Conservation (phyloP, 305 asterid species). For the Fraxinus platypoda region DNA sequence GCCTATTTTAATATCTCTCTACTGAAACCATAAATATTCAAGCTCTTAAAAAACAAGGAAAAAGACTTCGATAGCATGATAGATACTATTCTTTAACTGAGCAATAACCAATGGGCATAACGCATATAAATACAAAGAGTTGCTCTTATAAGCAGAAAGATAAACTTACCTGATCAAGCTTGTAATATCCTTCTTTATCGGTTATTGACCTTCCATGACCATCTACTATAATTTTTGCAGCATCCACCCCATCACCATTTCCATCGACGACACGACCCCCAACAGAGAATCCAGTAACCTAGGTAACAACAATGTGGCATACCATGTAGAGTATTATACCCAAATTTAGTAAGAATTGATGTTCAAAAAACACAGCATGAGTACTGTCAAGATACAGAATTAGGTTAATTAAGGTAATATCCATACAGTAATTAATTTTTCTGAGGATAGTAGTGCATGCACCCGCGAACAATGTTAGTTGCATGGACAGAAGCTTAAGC, state of each 20-base stretch:
- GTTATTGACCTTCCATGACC: constrained; percentile 78
- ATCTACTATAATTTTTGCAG: constrained; percentile 70
- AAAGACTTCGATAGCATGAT: constrained; percentile 13
- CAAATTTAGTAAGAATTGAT: constrained; percentile 6
- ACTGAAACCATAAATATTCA: neutral
- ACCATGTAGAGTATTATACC: constrained; percentile 1
- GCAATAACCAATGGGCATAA: constrained; percentile 12
- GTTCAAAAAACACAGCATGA: neutral
- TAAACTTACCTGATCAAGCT: constrained; percentile 87
- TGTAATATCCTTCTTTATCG: constrained; percentile 83
- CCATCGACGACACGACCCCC: constrained; percentile 96
- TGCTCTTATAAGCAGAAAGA: constrained; percentile 15
- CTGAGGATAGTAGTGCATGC: neutral
- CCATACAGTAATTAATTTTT: neutral
- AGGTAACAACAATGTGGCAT: constrained; percentile 26
- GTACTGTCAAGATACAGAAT: constrained; percentile 17
- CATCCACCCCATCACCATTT: constrained; percentile 71
- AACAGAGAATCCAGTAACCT: constrained; percentile 98
- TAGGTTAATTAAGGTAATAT: constrained; percentile 3
- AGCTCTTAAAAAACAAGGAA: neutral
- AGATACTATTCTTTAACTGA: neutral
- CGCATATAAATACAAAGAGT: constrained; percentile 2
- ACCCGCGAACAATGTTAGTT: neutral
- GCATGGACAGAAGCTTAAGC: neutral
- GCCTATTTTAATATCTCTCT: neutral